Base-by-base conservation (phyloP, 441 rosid genomes). In the Sinapis alba region DNA sequence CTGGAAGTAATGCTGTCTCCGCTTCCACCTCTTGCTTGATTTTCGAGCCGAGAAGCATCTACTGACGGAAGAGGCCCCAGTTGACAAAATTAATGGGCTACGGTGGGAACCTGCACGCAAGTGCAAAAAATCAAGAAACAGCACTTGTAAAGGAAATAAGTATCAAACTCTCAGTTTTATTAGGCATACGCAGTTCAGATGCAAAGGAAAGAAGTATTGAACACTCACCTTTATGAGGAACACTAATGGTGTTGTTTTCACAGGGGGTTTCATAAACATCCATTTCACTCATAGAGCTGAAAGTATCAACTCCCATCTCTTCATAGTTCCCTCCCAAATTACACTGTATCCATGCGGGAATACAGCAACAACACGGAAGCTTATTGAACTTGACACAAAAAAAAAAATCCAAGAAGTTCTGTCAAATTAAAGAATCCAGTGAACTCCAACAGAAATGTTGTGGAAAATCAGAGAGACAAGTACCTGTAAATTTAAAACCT, bases 281-380 rank as follows among this genome's bases (percentile, higher is more conserved):
- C 99, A 96, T 96, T 82, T 93, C 98, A 69, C 85, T 89, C 21
- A 83, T 84, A 62, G 90, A 88, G 80, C 87, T 72, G 47, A 76
- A 78, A 66, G 82, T 84, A 78, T 90, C 97, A 80, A 57, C 73
- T 28, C 84, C 82, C 51, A 81, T 45, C 69, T 82, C 86, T 78
- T 80, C 80, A 41, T 69, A 86, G 78, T 94, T 96, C 65, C 92
- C 97, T 54, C 85, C 90, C 77, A 91, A 60, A 80, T 86, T 76
- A 80, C 98, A 96, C 82, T 85, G 78, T 81, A 93, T 86, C 99
- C 97, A 96, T 15, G 97, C 62, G 65, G 99, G 99, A 70, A 93
- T 86, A 77, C 84, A 84, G 80, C 86, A 86, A 82, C 73, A 83
- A 72, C 84, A 83, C 58, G 78, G 78, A 73, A 96, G 92, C 89